A percentile compares a stretch with the other conserved stretches of the same genome.
Evolutionary conservation across 208 protist species (phyloP).

Genomic region (Novymonas esmeraldas): DNA sequence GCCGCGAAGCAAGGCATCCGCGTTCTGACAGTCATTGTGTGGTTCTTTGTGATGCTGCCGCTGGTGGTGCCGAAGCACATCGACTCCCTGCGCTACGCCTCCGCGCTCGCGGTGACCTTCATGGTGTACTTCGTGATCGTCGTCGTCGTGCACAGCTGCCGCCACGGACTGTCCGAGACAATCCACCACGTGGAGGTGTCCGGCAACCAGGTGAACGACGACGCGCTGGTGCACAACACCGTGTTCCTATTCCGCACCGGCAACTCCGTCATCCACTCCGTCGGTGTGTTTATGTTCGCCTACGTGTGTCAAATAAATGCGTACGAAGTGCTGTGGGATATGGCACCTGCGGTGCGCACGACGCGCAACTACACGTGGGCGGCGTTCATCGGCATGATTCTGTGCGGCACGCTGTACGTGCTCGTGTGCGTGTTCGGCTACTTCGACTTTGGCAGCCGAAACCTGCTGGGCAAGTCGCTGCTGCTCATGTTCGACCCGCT

Average conservation of each 20-base stretch:
- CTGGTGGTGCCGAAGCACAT: conserved; percentile 61
- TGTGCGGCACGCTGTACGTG: conserved; percentile 62
- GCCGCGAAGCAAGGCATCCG: conserved; percentile 24
- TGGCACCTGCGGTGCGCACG: conserved; percentile 35
- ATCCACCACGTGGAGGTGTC: conserved; percentile 23
- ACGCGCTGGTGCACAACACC: conserved; percentile 20
- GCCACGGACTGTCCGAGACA: conserved; percentile 28
- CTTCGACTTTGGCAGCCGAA: conserved; percentile 56
- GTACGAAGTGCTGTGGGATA: conserved; percentile 57
- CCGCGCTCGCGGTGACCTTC: conserved; percentile 45
- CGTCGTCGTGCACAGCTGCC: conserved; percentile 46
- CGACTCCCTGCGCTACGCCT: conserved; percentile 69
- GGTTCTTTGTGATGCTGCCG: conserved; percentile 61
- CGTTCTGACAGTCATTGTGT: conserved; percentile 40
- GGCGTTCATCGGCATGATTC: conserved; percentile 46
- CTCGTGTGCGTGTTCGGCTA: conserved; percentile 62
- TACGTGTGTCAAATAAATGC: conserved; percentile 65
- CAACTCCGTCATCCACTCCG: conserved; percentile 37
- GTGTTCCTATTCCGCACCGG: conserved; percentile 53
- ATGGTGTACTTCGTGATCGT: conserved; percentile 58
- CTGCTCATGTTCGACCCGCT: conserved; percentile 61
- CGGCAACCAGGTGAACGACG: conserved; percentile 16
- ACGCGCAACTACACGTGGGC: conserved; percentile 43
- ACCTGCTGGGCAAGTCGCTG: conserved; percentile 43
- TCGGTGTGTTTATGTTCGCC: conserved; percentile 65